phyloP scores from a whole-genome alignment of 306 rosid genomes.

The Cucurbita ficifolia region DNA sequence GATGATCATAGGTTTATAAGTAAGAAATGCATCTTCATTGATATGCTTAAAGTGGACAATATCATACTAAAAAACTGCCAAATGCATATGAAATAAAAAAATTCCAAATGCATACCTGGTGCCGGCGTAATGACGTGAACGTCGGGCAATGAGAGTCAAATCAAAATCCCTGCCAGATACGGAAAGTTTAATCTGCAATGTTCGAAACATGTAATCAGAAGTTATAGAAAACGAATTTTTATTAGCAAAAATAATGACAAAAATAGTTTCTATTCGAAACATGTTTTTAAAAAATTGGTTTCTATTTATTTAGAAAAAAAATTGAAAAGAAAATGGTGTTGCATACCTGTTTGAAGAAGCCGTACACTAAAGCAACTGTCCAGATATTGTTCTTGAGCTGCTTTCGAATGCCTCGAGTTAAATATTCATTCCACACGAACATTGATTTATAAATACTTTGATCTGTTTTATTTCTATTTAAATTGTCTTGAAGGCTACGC shows the following conservation, averaged over 20 bases:
- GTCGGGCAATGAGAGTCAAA: slow-evolving; percentile 74
- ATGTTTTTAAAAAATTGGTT: no score
- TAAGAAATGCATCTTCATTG: no score
- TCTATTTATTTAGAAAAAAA: no score
- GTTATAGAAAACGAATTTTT: not conserved
- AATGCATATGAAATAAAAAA: no score
- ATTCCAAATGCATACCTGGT: slow-evolving; percentile 36
- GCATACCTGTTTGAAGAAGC: slow-evolving; percentile 70
- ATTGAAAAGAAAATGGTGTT: no score
- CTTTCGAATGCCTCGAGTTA: slow-evolving; percentile 71
- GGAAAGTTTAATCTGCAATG: slow-evolving; percentile 52
- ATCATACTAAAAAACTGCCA: no score
- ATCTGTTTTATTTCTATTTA: slow-evolving; percentile 39
- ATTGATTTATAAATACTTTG: slow-evolving; percentile 52
- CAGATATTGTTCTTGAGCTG: slow-evolving; percentile 57
- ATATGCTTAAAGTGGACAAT: no score
- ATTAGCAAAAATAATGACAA: not conserved
- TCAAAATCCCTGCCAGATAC: slow-evolving; percentile 42
- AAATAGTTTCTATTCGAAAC: no score
- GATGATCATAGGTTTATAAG: no score
- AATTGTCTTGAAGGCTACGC: slow-evolving; percentile 82
- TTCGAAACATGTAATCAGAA: slow-evolving; percentile 5
- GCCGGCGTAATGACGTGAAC: slow-evolving; percentile 96
- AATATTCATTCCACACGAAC: slow-evolving; percentile 95
- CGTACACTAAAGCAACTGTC: slow-evolving; percentile 89